These are phyloP conservation scores for Pichia ethanolica DNA, from an alignment of 805 yeast genomes.

Conservation along the genomic window DNA sequence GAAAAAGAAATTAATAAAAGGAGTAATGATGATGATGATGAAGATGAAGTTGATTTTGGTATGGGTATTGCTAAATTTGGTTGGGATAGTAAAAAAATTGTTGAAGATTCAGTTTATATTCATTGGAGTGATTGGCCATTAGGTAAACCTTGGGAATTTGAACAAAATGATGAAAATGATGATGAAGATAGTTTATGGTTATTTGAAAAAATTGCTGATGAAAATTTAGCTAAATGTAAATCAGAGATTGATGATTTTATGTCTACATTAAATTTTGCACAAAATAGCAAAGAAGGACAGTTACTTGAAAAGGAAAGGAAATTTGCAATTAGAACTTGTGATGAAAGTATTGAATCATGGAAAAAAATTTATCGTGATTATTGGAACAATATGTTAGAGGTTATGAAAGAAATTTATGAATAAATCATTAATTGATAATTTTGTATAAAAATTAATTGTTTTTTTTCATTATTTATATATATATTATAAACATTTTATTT, in stretches of 20 bases:
- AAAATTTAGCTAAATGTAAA: conserved; percentile 10
- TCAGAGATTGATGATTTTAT: background rate
- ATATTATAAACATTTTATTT: background rate
- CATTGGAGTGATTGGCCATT: conserved; percentile 65
- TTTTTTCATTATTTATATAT: background rate
- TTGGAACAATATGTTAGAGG: background rate
- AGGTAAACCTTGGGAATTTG: conserved; percentile 58
- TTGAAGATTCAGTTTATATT: conserved; percentile 33
- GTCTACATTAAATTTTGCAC: background rate
- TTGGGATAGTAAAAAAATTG: conserved; percentile 29
- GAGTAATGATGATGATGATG: background rate
- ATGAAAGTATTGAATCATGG: conserved; percentile 13
- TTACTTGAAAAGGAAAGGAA: conserved; percentile 16
- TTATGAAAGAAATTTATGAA: background rate
- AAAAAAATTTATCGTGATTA: conserved; percentile 11
- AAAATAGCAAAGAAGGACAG: background rate
- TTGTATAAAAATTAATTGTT: background rate
- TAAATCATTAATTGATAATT: too few relatives aligned
- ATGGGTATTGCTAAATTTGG: conserved; percentile 18
- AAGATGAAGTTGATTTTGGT: conserved; percentile 6
- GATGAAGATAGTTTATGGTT: conserved; percentile 1
- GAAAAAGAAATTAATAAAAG: too few relatives aligned
- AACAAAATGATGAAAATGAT: conserved; percentile 2
- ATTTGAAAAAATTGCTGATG: conserved; percentile 9
- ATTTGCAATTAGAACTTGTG: conserved; percentile 18